Evolutionary conservation across 352 stramenopile genomes (phyloP), one percentile per base, ranked within the genome.

Genomic region (Phytophthora tubulina): DNA sequence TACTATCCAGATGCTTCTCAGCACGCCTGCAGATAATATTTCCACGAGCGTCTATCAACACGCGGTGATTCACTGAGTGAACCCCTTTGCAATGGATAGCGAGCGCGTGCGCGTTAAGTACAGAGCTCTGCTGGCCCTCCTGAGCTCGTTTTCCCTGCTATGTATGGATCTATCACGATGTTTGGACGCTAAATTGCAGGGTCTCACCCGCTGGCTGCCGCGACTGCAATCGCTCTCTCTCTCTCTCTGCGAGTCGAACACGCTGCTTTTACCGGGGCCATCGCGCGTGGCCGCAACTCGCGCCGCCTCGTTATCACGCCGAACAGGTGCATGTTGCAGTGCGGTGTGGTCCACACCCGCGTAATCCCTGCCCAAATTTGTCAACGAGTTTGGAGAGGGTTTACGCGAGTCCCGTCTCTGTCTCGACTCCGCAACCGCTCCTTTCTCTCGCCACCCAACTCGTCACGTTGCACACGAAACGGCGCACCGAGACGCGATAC

Each of bases 381-480:
- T 60, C 44, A 27, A 32, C 35, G 7, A 39, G 35, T 39, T 39
- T 13, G 11, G 36, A 8, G n/a, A 27, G 33, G 8, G 59, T 44
- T 70, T 70, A 70, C 61, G 61, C 61, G 31, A 5, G 38, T 5
- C 41, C 13, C 31, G 30, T 6, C 17, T 54, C 7, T 45, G 31
- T 41, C 15, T 6, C 13, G 21, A 38, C 17, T 32, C 36, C 64
- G 64, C 64, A 72, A 72, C 64, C 45, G 36, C 31, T 15, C 50
- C 64, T 67, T 72, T 72, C 64, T 72, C 64, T 72, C 6, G 64
- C 42, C 35, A 10, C 41, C 58, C 36, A 32, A 65, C 61, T 49
- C 60, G 54, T 54, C 50, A 35, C 50, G 35, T 70, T 63, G 62
- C 62, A 57, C 51, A 63, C 62, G 49, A 68, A 61, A 14, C 27